phyloP scores from a whole-genome alignment of 2,329 filamentous ascomycete genomes.

The Aspergillus alliaceus region DNA sequence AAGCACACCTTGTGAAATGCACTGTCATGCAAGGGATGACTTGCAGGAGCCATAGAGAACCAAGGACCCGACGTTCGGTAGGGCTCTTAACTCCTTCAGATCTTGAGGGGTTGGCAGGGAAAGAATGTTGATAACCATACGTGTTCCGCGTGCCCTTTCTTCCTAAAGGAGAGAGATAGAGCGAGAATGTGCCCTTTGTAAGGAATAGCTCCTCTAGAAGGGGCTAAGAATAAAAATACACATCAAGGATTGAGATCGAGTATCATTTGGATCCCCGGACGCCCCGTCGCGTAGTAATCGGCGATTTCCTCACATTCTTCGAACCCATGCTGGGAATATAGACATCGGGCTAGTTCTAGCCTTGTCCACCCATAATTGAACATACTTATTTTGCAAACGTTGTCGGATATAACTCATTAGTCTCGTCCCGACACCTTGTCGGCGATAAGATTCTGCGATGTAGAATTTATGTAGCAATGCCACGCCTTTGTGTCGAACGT shows the following conservation, averaged over 20 bases:
- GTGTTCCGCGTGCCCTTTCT: background rate
- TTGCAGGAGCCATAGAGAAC: conserved; percentile 23
- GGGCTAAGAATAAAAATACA: conserved; percentile 19
- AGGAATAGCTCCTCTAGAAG: background rate
- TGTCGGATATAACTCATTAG: conserved; percentile 46
- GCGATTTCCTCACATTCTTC: conserved; percentile 45
- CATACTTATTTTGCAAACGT: conserved; percentile 44
- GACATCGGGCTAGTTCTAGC: conserved; percentile 44
- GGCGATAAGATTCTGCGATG: conserved; percentile 47
- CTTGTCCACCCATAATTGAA: conserved; percentile 56
- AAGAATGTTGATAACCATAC: conserved; percentile 11
- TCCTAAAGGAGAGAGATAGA: background rate
- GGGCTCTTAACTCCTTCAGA: conserved; percentile 19
- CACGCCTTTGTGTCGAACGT: conserved; percentile 44
- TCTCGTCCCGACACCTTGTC: conserved; percentile 47
- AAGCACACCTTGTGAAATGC: conserved; percentile 33
- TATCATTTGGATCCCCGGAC: conserved; percentile 48
- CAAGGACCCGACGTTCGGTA: conserved; percentile 21
- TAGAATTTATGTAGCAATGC: conserved; percentile 55
- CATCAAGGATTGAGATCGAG: conserved; percentile 32
- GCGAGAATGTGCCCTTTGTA: background rate
- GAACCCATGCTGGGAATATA: conserved; percentile 51
- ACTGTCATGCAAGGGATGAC: conserved; percentile 35
- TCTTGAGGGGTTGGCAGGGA: conserved; percentile 9
- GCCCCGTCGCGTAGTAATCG: conserved; percentile 53